Evolutionary conservation across 331 rosid species (phyloP).

Genomic region (Pyracantha coccinea): DNA sequence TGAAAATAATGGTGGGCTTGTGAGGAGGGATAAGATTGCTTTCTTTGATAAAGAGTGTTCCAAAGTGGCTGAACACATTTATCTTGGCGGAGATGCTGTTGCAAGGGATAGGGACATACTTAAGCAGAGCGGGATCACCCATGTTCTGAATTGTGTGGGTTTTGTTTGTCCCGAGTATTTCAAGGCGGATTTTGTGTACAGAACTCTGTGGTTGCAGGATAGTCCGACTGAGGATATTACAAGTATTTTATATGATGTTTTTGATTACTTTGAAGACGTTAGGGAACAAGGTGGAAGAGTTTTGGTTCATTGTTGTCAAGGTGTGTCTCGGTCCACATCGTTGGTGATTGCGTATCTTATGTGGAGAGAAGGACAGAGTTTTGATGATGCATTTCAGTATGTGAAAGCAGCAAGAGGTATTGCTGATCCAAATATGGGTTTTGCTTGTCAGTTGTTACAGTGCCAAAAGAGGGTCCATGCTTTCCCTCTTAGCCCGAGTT

Average conservation of each 20-base stretch:
- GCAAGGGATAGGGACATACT: constrained; percentile 84
- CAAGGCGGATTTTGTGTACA: constrained; percentile 72
- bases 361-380: constrained; percentile 99
- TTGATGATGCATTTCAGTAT: constrained; percentile 97
- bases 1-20: constrained; percentile 74
- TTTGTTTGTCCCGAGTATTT: constrained; percentile 97
- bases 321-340: constrained; percentile 95
- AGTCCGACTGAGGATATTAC: constrained; percentile 97
- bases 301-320: constrained; percentile 98
- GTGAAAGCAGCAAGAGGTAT: constrained; percentile 99
- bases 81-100: constrained; percentile 98
- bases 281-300: constrained; percentile 90
- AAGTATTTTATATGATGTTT: constrained; percentile 87
- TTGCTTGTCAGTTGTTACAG: constrained; percentile 94
- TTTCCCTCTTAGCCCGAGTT: constrained; percentile 94
- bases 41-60: constrained; percentile 95
- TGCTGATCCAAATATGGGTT: constrained; percentile 99
- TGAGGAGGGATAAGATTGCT: constrained; percentile 96
- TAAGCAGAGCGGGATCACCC: constrained; percentile 80
- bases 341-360: constrained; percentile 92
- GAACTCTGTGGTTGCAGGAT: constrained; percentile 96
- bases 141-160: constrained; percentile 90
- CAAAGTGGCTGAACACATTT: constrained; percentile 85
- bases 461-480: constrained; percentile 99
- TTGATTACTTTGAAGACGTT: constrained; percentile 97